Evolutionary conservation across 208 protist genomes (phyloP).

Genomic region (Porcisia deanei): DNA sequence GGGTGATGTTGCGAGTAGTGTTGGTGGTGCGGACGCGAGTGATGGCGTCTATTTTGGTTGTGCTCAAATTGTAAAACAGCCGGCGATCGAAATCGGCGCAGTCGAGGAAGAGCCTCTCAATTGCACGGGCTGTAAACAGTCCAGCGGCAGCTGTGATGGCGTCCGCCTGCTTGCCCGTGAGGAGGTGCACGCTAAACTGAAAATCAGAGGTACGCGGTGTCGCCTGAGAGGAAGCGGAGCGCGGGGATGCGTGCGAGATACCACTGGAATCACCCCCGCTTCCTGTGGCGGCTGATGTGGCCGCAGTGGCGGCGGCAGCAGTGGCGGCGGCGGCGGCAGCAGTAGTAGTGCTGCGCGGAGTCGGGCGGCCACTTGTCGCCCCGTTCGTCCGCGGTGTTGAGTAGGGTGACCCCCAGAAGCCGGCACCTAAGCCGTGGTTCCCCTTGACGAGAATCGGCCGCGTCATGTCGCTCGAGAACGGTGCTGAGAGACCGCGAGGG

Average conservation of each 20-base stretch:
- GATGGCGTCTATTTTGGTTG: slow-evolving; percentile 6
- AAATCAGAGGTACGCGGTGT: slow-evolving; percentile 31
- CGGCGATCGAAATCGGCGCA: slow-evolving; percentile 39
- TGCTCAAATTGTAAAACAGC: slow-evolving; percentile 51
- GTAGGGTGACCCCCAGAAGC: slow-evolving; percentile 1
- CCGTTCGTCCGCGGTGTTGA: slow-evolving; percentile 28
- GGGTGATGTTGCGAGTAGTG: background rate
- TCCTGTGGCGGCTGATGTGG: background rate
- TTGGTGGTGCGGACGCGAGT: slow-evolving; percentile 13
- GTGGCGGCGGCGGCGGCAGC: slow-evolving; percentile 2
- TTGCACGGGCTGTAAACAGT: slow-evolving; percentile 13
- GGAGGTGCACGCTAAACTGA: slow-evolving; percentile 71
- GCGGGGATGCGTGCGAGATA: slow-evolving; percentile 4
- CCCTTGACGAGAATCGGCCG: slow-evolving; percentile 15
- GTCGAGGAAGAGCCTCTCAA: slow-evolving; percentile 35
- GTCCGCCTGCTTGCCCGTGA: slow-evolving; percentile 59
- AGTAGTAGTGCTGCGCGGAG: slow-evolving; percentile 17
- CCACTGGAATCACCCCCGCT: background rate
- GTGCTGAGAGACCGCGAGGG: slow-evolving; percentile 52
- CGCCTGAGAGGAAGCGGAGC: slow-evolving; percentile 11
- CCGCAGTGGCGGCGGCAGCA: background rate
- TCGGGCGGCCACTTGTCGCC: slow-evolving; percentile 21
- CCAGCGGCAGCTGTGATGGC: slow-evolving; percentile 49
- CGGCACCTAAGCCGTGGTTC: slow-evolving; percentile 1
- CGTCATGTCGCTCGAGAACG: slow-evolving; percentile 49